Evolutionary conservation across 257 asterid genomes (phyloP), one percentile per base, ranked within the genome.

Genomic region (Nemophila menziesii): DNA sequence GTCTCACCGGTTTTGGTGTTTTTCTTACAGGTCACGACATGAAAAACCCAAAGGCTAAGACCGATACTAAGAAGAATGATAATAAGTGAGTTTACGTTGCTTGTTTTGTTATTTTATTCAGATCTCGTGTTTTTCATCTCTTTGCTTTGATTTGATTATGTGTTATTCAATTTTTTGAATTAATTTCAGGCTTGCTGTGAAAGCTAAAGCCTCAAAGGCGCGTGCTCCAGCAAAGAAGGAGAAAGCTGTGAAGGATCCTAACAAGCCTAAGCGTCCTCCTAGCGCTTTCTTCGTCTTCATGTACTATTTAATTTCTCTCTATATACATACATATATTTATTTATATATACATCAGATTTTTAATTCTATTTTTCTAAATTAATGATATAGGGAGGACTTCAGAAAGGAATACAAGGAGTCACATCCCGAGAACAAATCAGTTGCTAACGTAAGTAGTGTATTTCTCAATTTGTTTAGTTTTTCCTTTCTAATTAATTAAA

Each of bases 231-330:
- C 19, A 46, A 71, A 54, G 52, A 80, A 77, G 53, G 84, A 77
- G 20, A 80, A 80, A 71, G 59, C 93, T 16, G 80, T 52, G 0
- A 81, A 86, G 79, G 96, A 81, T 54, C 96, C 96, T 1, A 81
- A 86, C 77, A 86, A 78, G 69, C 96, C 96, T 0, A 86, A 81
- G 78, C 73, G 96, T 74, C 96, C 96, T 49, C 86, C 92, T 2
- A 81, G 94, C 43, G 94, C 96, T 23, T 86, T 86, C 56, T 86
- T 86, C 65, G 85, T 86, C 13, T 86, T 81, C 86, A 85, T 85
- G 96, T 85, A 81, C 34, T 41, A 5, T 5, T n/a, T 29, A 20
- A 4, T 11, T 4, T 7, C 17, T 4, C 0, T 43, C n/a, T 5
- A 1, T 14, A n/a, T 16, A 3, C 11, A 14, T 41, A 33, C 16